Evolutionary conservation across 2,329 filamentous ascomycete species (phyloP).

Genomic region (Allantophomopsis lycopodina): DNA sequence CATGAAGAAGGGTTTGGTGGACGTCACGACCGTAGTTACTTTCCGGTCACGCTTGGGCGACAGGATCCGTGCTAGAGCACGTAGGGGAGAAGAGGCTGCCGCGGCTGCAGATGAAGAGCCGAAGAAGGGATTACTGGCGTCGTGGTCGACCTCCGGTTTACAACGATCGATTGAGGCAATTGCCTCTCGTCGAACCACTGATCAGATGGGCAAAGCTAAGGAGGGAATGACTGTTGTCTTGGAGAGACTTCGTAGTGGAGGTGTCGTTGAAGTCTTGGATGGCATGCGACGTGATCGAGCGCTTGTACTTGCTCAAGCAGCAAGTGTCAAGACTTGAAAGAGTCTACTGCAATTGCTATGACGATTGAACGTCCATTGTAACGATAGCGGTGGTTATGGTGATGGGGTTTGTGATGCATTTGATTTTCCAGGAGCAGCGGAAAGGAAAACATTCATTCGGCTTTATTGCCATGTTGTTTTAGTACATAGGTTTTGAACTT

Average conservation of each 20-base stretch:
- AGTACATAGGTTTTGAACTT: too few species aligned
- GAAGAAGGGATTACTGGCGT: slow-evolving; percentile 33
- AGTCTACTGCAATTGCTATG: too few species aligned
- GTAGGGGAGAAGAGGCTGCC: slow-evolving; percentile 21
- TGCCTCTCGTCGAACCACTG: slow-evolving; percentile 62
- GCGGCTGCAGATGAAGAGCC: slow-evolving; percentile 27
- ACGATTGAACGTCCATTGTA: too few species aligned
- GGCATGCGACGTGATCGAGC: slow-evolving; percentile 45
- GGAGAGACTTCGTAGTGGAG: slow-evolving; percentile 49
- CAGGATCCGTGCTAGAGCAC: slow-evolving; percentile 26
- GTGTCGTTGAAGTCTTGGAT: slow-evolving; percentile 49
- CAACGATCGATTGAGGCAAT: slow-evolving; percentile 70
- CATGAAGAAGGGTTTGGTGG: slow-evolving; percentile 30
- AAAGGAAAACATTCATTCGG: too few species aligned
- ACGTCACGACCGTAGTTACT: slow-evolving; percentile 60
- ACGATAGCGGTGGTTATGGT: too few species aligned
- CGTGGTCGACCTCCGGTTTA: slow-evolving; percentile 57
- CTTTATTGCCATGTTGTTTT: too few species aligned
- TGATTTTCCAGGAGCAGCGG: too few species aligned
- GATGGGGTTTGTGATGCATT: too few species aligned
- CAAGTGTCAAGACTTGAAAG: too few species aligned
- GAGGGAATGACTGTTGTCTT: slow-evolving; percentile 76
- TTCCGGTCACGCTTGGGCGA: slow-evolving; percentile 63
- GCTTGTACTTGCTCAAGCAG: neutral
- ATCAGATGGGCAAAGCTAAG: slow-evolving; percentile 66